Evolutionary conservation across 2,329 filamentous ascomycete species (phyloP), one percentile per base, ranked within the genome.

Genomic region (Parascedosporium putredinis): DNA sequence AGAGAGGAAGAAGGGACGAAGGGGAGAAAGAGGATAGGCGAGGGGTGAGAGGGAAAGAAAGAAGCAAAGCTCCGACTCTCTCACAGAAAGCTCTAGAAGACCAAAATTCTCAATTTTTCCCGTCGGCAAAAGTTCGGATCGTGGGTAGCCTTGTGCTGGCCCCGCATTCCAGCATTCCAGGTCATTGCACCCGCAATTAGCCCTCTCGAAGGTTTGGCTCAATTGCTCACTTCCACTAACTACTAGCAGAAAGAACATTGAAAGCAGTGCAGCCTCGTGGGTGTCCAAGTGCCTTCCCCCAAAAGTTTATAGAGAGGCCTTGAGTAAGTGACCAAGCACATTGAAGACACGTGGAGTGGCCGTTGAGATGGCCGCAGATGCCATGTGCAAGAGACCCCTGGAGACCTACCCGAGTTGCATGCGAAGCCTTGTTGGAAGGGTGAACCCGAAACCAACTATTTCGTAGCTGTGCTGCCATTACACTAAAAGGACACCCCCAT

Each of bases 121-220:
- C n/a, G n/a, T n/a, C 47, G 47, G 47, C 23, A 42, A 49, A 49
- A 49, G 34, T 49, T 49, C 47, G 47, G 47, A 49, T 42, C 36
- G 16, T n/a, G n/a, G n/a, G n/a, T 36, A 49, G 47, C 47, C 34
- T 49, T 25, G 16, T 36, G n/a, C 20, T 7, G 23, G 16, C 16
- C 44, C 44, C 24, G 23, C 24, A 2, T 29, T 22, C 33, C 14
- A 36, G 4, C n/a, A n/a, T n/a, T 14, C 18, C 33, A n/a, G 33
- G 9, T 36, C 33, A 36, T n/a, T n/a, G 18, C 5, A 7, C 42
- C 42, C 42, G 23, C 42, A 16, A 45, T 45, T 27, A n/a, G n/a
- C n/a, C n/a, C n/a, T n/a, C n/a, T n/a, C n/a, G n/a, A n/a, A n/a
- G 36, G n/a, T 40, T 16, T 40, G 29, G 29, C 12, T 5, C 18